Evolutionary conservation across 2,329 filamentous ascomycete species (phyloP).

Genomic region (Monilinia fructigena): DNA sequence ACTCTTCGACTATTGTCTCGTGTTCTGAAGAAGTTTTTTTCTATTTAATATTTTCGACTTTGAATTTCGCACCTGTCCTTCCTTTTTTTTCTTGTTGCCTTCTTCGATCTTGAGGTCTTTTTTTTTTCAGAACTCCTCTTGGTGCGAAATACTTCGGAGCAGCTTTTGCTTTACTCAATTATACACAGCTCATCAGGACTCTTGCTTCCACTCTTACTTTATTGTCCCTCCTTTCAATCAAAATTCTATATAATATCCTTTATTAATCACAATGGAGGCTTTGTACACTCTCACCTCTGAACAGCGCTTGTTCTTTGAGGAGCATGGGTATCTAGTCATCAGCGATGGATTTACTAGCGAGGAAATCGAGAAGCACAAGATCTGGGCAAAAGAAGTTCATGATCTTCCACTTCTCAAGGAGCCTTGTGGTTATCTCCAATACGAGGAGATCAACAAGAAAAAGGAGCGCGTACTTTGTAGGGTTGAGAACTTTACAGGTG

Average conservation of each 20-base stretch:
- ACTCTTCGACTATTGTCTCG: not conserved
- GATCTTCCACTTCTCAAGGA: slow-evolving; percentile 39
- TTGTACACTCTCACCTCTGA: not conserved
- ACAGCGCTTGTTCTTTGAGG: not conserved
- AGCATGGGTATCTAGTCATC: not conserved
- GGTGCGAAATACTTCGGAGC: not conserved
- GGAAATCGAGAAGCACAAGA: not conserved
- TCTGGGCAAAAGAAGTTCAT: slow-evolving; percentile 31
- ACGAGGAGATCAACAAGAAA: slow-evolving; percentile 41
- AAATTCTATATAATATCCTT: not conserved
- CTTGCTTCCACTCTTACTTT: not conserved
- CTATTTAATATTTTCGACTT: not conserved
- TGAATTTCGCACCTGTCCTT: not conserved
- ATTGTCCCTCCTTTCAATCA: not conserved
- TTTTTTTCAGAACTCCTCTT: not conserved
- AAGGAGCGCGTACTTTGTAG: slow-evolving; percentile 41
- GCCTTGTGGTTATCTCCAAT: slow-evolving; percentile 39
- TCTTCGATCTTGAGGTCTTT: not conserved
- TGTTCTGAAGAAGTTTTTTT: not conserved
- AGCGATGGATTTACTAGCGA: not conserved
- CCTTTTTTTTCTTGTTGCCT: not conserved
- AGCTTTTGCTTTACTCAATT: not conserved
- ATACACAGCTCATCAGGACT: not conserved
- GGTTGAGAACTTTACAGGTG: slow-evolving; percentile 35
- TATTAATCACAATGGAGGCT: not conserved